A percentile compares a stretch with the other conserved stretches of the same genome.
Conservation (phyloP, 768 basidiomycete genomes). For the Asterophora parasitica region DNA sequence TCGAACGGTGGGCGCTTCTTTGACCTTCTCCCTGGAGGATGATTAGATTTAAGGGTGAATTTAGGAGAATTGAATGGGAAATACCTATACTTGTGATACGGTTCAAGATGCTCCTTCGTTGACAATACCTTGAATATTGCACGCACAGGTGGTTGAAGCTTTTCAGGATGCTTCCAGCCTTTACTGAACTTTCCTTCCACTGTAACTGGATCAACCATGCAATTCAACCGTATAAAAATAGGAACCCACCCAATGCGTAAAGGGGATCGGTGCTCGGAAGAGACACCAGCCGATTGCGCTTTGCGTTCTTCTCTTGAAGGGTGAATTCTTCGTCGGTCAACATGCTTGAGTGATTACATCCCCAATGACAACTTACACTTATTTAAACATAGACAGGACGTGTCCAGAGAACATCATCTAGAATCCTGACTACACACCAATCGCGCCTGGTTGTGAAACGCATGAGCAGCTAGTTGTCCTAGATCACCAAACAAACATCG, state of each 20-base stretch:
- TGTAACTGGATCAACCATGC: background rate
- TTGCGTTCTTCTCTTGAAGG: conserved; percentile 39
- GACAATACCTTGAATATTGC: conserved; percentile 16
- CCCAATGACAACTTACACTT: background rate
- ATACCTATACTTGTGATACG: conserved; percentile 17
- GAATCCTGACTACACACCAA: too few relatives aligned
- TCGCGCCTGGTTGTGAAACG: background rate
- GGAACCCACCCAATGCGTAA: conserved; percentile 37
- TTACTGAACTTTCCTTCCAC: conserved; percentile 17
- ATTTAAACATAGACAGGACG: background rate
- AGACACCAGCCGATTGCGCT: conserved; percentile 37
- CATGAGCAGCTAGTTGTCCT: background rate
- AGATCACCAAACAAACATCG: too few relatives aligned
- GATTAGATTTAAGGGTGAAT: background rate
- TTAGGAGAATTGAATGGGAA: background rate
- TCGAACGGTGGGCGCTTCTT: conserved; percentile 20
- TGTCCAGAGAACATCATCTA: background rate
- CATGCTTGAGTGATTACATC: background rate
- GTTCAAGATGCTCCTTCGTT: conserved; percentile 10
- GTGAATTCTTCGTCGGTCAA: conserved; percentile 36
- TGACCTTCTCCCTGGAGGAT: conserved; percentile 25
- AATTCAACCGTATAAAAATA: conserved; percentile 1
- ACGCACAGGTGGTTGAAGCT: conserved; percentile 15
- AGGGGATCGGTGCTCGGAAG: conserved; percentile 30
- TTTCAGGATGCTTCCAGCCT: conserved; percentile 20